phyloP scores from a whole-genome alignment of 1,139 yeast species.

The Citeromyces hawaiiensis region DNA sequence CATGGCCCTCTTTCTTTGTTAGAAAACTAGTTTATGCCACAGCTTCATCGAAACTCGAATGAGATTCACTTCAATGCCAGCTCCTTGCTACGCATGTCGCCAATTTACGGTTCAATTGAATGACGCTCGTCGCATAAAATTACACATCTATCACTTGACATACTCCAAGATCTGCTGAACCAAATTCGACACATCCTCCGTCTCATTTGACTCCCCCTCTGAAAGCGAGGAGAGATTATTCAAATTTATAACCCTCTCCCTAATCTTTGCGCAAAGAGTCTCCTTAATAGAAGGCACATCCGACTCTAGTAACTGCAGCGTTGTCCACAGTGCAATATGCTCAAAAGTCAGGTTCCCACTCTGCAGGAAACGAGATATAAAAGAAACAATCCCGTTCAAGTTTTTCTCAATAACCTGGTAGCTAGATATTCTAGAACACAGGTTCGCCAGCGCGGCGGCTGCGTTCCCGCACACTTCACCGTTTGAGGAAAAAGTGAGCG shows the following conservation, averaged over 20 bases:
- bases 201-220: conserved; percentile 36
- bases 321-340: conserved; percentile 97
- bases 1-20: too few species aligned
- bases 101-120: too few species aligned
- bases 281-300: conserved; percentile 60
- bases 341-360: conserved; percentile 93
- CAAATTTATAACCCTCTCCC: conserved; percentile 15
- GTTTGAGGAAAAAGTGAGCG: conserved; percentile 76
- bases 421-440: conserved; percentile 80
- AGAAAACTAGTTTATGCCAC: too few species aligned
- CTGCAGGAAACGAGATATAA: conserved; percentile 65
- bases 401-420: conserved; percentile 68
- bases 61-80: too few species aligned
- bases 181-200: conserved; percentile 53
- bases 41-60: too few species aligned
- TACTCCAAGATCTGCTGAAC: conserved; percentile 60
- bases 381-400: conserved; percentile 90
- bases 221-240: conserved; percentile 12
- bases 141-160: conserved; percentile 10
- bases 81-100: too few species aligned
- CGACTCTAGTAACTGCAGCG: conserved; percentile 82
- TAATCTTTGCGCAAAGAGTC: conserved; percentile 36
- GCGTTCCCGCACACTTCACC: conserved; percentile 97
- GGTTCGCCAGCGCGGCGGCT: conserved; percentile 94
- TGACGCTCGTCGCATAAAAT: neutral